These are phyloP conservation scores for Cercospora sp. DNA, from an alignment of 2,329 filamentous ascomycete species.

Conservation along the genomic window DNA sequence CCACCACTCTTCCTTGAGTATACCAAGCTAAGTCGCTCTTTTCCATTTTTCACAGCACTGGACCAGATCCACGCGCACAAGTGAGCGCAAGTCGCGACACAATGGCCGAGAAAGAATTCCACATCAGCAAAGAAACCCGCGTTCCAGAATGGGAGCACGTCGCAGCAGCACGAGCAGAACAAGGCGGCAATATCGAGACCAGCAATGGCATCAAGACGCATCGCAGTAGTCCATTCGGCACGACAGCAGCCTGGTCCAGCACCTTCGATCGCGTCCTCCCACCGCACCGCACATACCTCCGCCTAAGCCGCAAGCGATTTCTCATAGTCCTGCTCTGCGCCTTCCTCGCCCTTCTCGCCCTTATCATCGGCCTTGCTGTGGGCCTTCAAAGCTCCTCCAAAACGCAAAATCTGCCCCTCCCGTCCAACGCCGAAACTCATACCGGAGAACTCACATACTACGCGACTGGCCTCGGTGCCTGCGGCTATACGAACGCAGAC, in stretches of 20 bases:
- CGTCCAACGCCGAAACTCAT: constrained; percentile 54
- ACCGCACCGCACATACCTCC: constrained; percentile 17
- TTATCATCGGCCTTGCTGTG: constrained; percentile 14
- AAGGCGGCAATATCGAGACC: background rate
- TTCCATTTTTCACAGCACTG: background rate
- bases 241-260: constrained; percentile 4
- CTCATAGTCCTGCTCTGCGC: constrained; percentile 11
- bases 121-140: constrained; percentile 21
- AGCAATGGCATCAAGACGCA: background rate
- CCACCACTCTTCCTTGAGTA: background rate
- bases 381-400: constrained; percentile 1
- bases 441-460: constrained; percentile 52
- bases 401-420: constrained; percentile 52
- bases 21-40: background rate
- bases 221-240: background rate
- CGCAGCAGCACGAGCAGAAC: constrained; percentile 15
- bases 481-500: constrained; percentile 58
- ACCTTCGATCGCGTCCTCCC: constrained; percentile 12
- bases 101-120: constrained; percentile 3
- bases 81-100: background rate
- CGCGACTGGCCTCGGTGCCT: constrained; percentile 66
- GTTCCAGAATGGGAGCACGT: constrained; percentile 30
- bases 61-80: background rate
- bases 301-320: constrained; percentile 7
- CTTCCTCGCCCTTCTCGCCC: constrained; percentile 13